Conservation (phyloP, 352 stramenopile genomes). For the Pythium dissotocum region DNA sequence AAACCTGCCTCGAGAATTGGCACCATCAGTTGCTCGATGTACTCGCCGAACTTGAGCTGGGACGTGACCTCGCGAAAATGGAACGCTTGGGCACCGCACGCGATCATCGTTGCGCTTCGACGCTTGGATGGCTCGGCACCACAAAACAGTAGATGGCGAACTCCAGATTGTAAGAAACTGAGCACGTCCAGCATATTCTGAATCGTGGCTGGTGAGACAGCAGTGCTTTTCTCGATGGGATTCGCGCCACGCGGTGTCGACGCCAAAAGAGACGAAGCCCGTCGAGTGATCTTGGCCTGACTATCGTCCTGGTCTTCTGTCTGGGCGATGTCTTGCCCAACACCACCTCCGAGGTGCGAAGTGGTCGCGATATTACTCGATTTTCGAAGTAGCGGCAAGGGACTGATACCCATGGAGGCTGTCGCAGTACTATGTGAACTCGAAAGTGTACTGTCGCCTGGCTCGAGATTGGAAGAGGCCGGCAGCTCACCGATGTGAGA, state of each 20-base stretch:
- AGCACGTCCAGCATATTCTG: conserved; percentile 60
- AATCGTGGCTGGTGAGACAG: conserved; percentile 29
- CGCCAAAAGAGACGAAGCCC: neutral
- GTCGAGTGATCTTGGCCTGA: neutral
- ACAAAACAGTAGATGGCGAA: conserved; percentile 41
- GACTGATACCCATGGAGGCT: conserved; percentile 6
- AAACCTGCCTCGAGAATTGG: conserved; percentile 51
- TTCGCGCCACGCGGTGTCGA: conserved; percentile 16
- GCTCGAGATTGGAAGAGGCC: neutral
- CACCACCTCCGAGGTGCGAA: neutral
- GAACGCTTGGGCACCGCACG: conserved; percentile 52
- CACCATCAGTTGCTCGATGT: conserved; percentile 48
- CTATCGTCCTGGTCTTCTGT: neutral
- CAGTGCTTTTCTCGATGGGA: conserved; percentile 35
- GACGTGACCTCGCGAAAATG: conserved; percentile 51
- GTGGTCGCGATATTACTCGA: conserved; percentile 31
- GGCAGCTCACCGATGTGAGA: neutral
- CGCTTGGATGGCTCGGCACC: conserved; percentile 44
- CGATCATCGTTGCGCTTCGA: conserved; percentile 47
- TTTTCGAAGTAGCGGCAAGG: conserved; percentile 10
- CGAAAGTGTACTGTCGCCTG: neutral
- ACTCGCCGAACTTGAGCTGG: conserved; percentile 32
- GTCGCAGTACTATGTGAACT: neutral
- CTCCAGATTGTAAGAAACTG: conserved; percentile 46
- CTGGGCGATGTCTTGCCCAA: neutral